Evolutionary conservation across 352 stramenopile species (phyloP).

Genomic region (Globisporangium polare): DNA sequence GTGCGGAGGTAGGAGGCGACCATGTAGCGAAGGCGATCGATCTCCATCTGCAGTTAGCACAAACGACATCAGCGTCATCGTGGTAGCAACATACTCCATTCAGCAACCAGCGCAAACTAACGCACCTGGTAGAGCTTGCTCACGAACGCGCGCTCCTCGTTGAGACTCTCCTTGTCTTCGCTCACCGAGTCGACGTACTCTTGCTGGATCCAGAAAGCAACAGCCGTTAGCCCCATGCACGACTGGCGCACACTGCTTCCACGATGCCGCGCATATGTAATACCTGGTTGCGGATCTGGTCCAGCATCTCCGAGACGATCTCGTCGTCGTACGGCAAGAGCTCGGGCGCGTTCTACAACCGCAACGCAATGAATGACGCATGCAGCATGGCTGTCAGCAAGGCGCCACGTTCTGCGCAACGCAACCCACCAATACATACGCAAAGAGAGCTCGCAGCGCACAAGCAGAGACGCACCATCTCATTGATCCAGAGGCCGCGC

Average conservation of each 20-base stretch:
- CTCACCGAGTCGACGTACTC: constrained; percentile 80
- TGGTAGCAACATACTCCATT: no score
- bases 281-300: constrained; percentile 81
- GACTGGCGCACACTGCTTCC: no score
- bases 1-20: constrained; percentile 79
- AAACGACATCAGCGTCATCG: background rate
- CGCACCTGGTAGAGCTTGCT: constrained; percentile 80
- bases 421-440: background rate
- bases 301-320: constrained; percentile 78
- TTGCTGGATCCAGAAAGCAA: constrained; percentile 43
- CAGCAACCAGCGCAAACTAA: no score
- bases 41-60: constrained; percentile 62
- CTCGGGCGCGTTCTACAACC: constrained; percentile 67
- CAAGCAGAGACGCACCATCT: constrained; percentile 42
- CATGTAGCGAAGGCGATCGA: constrained; percentile 83
- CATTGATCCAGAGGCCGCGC: constrained; percentile 75
- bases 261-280: background rate
- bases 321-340: constrained; percentile 73
- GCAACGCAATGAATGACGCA: background rate
- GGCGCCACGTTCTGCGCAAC: background rate
- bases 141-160: constrained; percentile 74
- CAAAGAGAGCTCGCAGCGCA: background rate
- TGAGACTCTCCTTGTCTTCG: constrained; percentile 56
- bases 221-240: background rate
- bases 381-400: background rate